Percentiles rank a stretch among this genome's conserved stretches.
phyloP scores from a whole-genome alignment of 306 rosid genomes.

The Trifolium fragiferum region DNA sequence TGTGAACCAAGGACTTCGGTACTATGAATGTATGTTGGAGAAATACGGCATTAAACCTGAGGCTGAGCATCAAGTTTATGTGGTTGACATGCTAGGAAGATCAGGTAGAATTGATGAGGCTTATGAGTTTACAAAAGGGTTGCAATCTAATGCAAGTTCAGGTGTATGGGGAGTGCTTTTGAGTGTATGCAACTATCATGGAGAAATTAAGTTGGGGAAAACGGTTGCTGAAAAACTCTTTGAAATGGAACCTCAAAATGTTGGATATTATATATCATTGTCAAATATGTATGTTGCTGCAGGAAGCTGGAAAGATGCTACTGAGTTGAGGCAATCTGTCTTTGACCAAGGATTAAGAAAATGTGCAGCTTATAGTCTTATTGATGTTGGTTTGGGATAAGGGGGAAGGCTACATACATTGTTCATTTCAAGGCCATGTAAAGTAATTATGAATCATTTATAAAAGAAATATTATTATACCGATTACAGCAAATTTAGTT shows the following conservation, averaged over 20 bases:
- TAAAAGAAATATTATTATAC: background rate
- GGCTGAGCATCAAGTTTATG: slow-evolving; percentile 60
- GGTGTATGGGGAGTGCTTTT: slow-evolving; percentile 68
- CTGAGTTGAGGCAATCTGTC: slow-evolving; percentile 47
- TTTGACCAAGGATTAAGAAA: slow-evolving; percentile 51
- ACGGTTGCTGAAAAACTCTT: slow-evolving; percentile 55
- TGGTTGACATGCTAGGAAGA: slow-evolving; percentile 62
- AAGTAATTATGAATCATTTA: too few relatives aligned
- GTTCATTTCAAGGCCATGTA: background rate
- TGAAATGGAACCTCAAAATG: slow-evolving; percentile 59
- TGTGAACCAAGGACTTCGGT: slow-evolving; percentile 53
- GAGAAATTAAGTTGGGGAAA: slow-evolving; percentile 61
- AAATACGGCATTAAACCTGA: slow-evolving; percentile 54
- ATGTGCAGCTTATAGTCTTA: slow-evolving; percentile 54
- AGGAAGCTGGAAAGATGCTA: slow-evolving; percentile 73
- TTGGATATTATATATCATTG: slow-evolving; percentile 62
- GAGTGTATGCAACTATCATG: slow-evolving; percentile 66
- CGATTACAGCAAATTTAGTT: background rate
- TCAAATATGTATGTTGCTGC: slow-evolving; percentile 67
- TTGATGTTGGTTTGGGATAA: slow-evolving; percentile 50
- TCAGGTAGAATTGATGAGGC: slow-evolving; percentile 60
- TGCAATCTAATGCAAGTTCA: slow-evolving; percentile 40
- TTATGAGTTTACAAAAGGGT: slow-evolving; percentile 48
- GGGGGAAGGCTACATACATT: background rate
- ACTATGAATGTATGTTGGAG: slow-evolving; percentile 49